A percentile compares a stretch with the other conserved stretches of the same genome.
These are phyloP conservation scores for Saturnispora ahearnii DNA, from an alignment of 805 yeast genomes.

Conservation along the genomic window DNA sequence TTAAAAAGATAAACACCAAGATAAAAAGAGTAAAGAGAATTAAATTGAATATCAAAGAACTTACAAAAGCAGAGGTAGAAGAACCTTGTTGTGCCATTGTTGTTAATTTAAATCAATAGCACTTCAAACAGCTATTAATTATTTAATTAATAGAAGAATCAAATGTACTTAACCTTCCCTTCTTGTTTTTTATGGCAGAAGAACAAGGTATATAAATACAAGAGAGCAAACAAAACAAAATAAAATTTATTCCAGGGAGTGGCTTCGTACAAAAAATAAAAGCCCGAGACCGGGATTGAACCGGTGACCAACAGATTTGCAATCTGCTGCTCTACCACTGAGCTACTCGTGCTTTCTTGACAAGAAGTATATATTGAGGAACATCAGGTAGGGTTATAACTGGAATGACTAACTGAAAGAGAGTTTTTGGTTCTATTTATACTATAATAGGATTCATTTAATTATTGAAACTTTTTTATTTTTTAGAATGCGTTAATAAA, in stretches of 20 bases:
- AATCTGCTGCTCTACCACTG: constrained; percentile 99
- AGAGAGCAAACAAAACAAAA: background rate
- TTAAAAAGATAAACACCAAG: constrained; percentile 31
- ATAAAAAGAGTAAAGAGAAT: constrained; percentile 35
- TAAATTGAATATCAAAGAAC: constrained; percentile 38
- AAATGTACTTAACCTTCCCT: too few relatives aligned
- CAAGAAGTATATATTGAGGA: too few relatives aligned
- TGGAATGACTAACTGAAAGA: background rate
- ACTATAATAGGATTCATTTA: too few relatives aligned
- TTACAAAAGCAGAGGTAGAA: constrained; percentile 42
- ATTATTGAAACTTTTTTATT: too few relatives aligned
- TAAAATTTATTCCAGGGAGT: background rate
- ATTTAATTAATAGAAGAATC: too few relatives aligned
- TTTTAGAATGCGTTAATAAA: too few relatives aligned
- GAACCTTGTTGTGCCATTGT: constrained; percentile 15
- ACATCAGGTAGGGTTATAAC: background rate
- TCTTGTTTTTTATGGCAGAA: background rate
- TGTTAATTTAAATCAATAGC: background rate
- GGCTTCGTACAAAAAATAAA: background rate
- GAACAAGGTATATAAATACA: background rate
- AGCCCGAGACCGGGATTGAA: constrained; percentile 93
- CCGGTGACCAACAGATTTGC: constrained; percentile 98
- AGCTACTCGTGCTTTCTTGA: constrained; percentile 45
- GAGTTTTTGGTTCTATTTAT: background rate
- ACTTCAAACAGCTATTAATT: too few relatives aligned